Conservation (phyloP, 2,329 filamentous ascomycete species). For the Xylaria polymorpha region DNA sequence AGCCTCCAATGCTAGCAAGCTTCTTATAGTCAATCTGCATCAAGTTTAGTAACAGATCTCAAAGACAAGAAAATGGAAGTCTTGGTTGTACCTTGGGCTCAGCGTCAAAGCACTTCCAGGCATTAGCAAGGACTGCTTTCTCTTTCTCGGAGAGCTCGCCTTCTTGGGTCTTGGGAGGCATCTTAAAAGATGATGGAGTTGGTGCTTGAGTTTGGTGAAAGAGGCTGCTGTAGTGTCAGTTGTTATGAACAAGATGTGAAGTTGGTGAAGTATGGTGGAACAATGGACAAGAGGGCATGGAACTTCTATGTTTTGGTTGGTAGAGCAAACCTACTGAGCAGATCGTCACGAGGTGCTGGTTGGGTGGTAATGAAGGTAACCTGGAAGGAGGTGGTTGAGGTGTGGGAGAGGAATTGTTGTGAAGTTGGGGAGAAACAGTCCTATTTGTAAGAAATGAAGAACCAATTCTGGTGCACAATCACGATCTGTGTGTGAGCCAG, state of each 20-base stretch:
- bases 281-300: background rate
- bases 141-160: slow-evolving; percentile 39
- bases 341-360: background rate
- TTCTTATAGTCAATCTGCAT: slow-evolving; percentile 40
- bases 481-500: background rate
- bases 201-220: background rate
- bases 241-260: background rate
- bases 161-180: slow-evolving; percentile 20
- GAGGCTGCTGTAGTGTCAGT: background rate
- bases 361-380: background rate
- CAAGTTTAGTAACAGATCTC: slow-evolving; percentile 1
- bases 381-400: background rate
- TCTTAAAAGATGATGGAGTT: slow-evolving; percentile 1
- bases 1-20: slow-evolving; percentile 40
- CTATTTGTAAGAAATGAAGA: background rate
- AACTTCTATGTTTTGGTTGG: background rate
- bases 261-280: background rate
- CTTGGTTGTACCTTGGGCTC: slow-evolving; percentile 34
- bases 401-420: background rate
- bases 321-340: background rate
- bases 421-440: background rate
- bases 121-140: slow-evolving; percentile 32
- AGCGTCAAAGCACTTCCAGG: slow-evolving; percentile 39
- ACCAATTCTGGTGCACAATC: background rate
- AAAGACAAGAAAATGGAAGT: background rate